These are phyloP conservation scores for Stephania cephalantha DNA, from an alignment of 164 flowering plant genomes.

Conservation along the genomic window DNA sequence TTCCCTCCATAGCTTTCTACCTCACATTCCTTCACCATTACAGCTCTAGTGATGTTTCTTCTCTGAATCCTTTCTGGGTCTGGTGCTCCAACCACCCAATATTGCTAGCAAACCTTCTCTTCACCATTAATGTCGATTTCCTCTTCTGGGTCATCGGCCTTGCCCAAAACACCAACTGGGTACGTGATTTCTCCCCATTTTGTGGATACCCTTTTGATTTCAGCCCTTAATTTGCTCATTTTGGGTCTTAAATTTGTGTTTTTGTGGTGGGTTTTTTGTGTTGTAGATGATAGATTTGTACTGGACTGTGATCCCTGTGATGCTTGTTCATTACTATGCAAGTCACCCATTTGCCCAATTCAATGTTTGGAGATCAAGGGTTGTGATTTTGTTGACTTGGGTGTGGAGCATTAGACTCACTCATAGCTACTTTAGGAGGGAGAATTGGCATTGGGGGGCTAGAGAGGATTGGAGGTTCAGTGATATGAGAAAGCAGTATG, in stretches of 20 bases:
- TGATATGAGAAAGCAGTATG: constrained; percentile 64
- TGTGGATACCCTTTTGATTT: background rate
- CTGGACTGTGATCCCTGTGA: constrained; percentile 87
- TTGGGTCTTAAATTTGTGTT: background rate
- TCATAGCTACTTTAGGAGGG: constrained; percentile 86
- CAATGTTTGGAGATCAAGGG: constrained; percentile 48
- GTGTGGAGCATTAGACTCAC: constrained; percentile 76
- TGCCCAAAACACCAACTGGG: constrained; percentile 82
- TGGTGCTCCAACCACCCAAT: constrained; percentile 85
- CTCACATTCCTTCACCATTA: constrained; percentile 44
- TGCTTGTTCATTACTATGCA: constrained; percentile 75
- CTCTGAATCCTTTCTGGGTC: constrained; percentile 35
- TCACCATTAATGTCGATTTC: constrained; percentile 76
- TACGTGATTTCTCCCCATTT: constrained; percentile 13
- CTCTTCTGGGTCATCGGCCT: constrained; percentile 77
- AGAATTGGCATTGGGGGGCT: constrained; percentile 83
- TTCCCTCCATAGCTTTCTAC: constrained; percentile 79
- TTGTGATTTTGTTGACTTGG: constrained; percentile 63
- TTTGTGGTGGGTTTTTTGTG: background rate
- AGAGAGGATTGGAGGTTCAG: constrained; percentile 91
- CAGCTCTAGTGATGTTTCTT: background rate
- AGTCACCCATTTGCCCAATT: constrained; percentile 54
- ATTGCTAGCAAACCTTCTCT: constrained; percentile 58
- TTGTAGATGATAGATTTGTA: constrained; percentile 87
- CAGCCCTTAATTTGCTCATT: background rate